Base-by-base conservation (phyloP, 306 rosid species). In the Oxytropis ochrocephala region DNA sequence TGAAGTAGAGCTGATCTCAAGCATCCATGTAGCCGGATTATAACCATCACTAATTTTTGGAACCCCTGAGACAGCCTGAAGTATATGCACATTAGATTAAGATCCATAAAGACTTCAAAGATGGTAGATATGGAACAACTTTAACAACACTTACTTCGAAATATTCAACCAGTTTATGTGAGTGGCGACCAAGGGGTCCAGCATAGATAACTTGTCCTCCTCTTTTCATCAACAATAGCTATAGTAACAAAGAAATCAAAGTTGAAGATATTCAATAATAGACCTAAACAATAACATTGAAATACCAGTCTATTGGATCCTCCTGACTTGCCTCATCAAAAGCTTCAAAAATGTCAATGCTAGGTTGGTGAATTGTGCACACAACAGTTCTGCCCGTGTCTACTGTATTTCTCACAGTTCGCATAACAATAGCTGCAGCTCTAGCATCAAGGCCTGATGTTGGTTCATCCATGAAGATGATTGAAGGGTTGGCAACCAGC, bases 11-110 rank as follows among this genome's bases (percentile, higher is more conserved):
- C 68, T 90, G 50, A 90, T 55, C 6, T 90, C 91, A 7, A 87
- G 81, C 93, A 90, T 84, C 96, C 96, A 90, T 8, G 93, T 87
- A n/a, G 96, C 91, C 0, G 96, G 96, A 82, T 90, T 90, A 81
- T 76, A 74, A 10, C 88, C 89, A 0, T 87, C 89, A 17, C 65
- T 81, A 44, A 87, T 87, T 65, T 83, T 85, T 0, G 83, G 67
- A 71, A 90, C 88, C 29, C 91, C 93, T 12, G 75, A 57, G 43
- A 90, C 55, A 36, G 77, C 82, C 96, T 89, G 50, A 13, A 42
- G 42, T 6, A 43, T 43, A 70, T 33, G 11, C 16, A 71, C 9
- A 42, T 50, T 59, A 58, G 44, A 66, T 6, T 12, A 5, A 47
- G 49, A 8, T 42, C 11, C 27, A 4, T 35, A 7, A 5, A 44